Conservation (phyloP, 2,329 filamentous ascomycete species). For the Alternaria brassicae region DNA sequence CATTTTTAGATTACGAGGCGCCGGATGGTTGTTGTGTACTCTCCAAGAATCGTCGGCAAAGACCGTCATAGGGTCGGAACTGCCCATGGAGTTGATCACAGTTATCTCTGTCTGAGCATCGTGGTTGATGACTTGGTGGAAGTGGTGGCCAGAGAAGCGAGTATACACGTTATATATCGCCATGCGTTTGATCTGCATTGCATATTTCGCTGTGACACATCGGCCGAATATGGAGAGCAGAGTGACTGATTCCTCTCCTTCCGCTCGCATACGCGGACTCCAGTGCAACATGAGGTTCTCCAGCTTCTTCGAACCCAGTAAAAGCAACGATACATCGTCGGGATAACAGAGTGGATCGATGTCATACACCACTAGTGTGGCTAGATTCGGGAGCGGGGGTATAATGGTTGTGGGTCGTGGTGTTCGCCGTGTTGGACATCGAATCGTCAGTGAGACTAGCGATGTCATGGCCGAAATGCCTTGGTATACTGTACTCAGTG, state of each 20-base stretch:
- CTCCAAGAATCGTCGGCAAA: slow-evolving; percentile 66
- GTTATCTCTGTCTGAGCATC: slow-evolving; percentile 57
- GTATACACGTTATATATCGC: slow-evolving; percentile 66
- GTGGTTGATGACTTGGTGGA: slow-evolving; percentile 55
- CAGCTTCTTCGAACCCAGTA: slow-evolving; percentile 62
- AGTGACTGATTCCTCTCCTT: slow-evolving; percentile 64
- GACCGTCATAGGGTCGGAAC: slow-evolving; percentile 54
- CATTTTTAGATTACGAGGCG: slow-evolving; percentile 54
- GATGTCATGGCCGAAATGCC: slow-evolving; percentile 58
- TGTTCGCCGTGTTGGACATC: slow-evolving; percentile 63
- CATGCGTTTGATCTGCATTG: slow-evolving; percentile 58
- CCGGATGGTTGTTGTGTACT: slow-evolving; percentile 25
- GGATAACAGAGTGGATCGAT: slow-evolving; percentile 70
- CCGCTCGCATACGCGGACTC: slow-evolving; percentile 67
- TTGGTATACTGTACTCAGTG: slow-evolving; percentile 65
- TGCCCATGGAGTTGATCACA: slow-evolving; percentile 61
- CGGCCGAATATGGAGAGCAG: slow-evolving; percentile 64
- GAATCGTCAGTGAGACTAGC: slow-evolving; percentile 62
- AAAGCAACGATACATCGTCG: slow-evolving; percentile 65
- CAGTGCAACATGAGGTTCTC: slow-evolving; percentile 65
- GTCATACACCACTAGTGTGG: slow-evolving; percentile 62
- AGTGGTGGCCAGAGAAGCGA: slow-evolving; percentile 55
- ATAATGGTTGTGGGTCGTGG: slow-evolving; percentile 65
- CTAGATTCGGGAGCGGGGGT: slow-evolving; percentile 64
- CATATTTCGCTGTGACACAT: slow-evolving; percentile 56